These are phyloP conservation scores for Ophiostoma sp. DNA, from an alignment of 2,329 filamentous ascomycete genomes.

Conservation along the genomic window DNA sequence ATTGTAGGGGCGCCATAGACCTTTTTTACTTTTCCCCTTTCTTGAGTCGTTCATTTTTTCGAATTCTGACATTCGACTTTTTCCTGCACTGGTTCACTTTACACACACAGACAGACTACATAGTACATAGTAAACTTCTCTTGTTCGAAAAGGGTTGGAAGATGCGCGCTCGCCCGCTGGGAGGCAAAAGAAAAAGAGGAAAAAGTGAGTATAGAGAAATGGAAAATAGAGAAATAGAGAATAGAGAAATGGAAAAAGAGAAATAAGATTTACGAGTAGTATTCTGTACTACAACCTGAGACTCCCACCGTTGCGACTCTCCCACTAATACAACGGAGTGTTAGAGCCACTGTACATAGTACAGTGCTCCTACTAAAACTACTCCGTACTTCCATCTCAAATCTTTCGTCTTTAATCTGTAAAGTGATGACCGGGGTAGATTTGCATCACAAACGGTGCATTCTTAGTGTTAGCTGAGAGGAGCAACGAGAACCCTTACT, in stretches of 20 bases:
- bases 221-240: neutral
- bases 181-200: conserved; percentile 13
- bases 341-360: too few species aligned
- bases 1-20: neutral
- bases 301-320: too few species aligned
- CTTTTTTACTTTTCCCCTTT: neutral
- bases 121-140: too few species aligned
- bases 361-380: too few species aligned
- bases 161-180: conserved; percentile 12
- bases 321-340: too few species aligned
- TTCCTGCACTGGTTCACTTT: neutral
- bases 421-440: neutral
- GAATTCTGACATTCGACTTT: neutral
- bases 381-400: neutral
- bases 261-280: neutral
- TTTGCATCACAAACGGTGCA: neutral
- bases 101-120: neutral
- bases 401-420: neutral
- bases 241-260: neutral
- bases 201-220: conserved; percentile 2
- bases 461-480: neutral
- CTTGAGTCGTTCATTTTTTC: neutral
- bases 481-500: neutral
- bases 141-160: conserved; percentile 16
- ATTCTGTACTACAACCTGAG: too few species aligned